These are phyloP conservation scores for Trichoderma orchidacearum DNA, from an alignment of 495 filamentous ascomycete genomes.

Conservation along the genomic window DNA sequence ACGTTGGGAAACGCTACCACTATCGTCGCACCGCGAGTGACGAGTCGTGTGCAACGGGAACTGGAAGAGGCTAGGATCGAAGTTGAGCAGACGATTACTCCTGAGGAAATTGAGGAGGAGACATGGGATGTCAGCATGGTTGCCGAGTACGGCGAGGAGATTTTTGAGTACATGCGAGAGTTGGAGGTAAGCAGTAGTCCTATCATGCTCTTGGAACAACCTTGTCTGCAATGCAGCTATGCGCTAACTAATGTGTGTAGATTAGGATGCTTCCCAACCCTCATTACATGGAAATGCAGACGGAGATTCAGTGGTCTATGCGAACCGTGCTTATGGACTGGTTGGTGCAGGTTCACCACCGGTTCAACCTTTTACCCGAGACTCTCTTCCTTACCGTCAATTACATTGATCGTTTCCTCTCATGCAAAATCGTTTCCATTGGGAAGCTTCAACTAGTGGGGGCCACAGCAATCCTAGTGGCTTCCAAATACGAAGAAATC, in stretches of 20 bases:
- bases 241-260: constrained; percentile 29
- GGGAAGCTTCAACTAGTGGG: constrained; percentile 93
- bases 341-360: constrained; percentile 89
- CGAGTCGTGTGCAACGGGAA: constrained; percentile 46
- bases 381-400: constrained; percentile 89
- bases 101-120: constrained; percentile 68
- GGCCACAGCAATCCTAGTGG: constrained; percentile 89
- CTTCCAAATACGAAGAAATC: constrained; percentile 97
- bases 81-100: constrained; percentile 42
- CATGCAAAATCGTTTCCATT: constrained; percentile 84
- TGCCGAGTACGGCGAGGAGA: constrained; percentile 88
- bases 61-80: constrained; percentile 52
- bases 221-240: background rate
- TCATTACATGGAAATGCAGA: constrained; percentile 92
- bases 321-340: constrained; percentile 95
- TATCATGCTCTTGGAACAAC: background rate
- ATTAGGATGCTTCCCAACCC: constrained; percentile 69
- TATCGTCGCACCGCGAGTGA: constrained; percentile 58
- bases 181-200: constrained; percentile 57
- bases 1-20: constrained; percentile 58
- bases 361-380: constrained; percentile 83
- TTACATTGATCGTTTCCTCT: constrained; percentile 93
- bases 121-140: constrained; percentile 96
- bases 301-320: constrained; percentile 99
- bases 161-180: constrained; percentile 78